Base-by-base conservation (phyloP, 225 moss, liverwort and hornwort genomes). In the Pseudisothecium myosuroides region DNA sequence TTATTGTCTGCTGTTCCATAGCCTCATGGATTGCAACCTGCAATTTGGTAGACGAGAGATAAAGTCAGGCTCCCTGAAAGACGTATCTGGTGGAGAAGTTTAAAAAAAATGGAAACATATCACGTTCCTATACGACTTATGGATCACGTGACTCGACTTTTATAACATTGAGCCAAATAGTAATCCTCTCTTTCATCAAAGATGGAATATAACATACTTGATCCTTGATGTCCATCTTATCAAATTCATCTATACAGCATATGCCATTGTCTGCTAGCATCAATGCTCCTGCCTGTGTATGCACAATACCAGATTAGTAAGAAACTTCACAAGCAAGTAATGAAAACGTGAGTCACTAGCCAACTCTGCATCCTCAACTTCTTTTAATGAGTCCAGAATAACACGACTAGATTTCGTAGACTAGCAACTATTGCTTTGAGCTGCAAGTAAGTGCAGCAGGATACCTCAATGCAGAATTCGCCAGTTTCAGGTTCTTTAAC, bases 1-100 rank as follows among this genome's bases (percentile, higher is more conserved):
- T 99, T 66, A 99, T 99, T 43, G 99, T 99, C 94, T 99, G 99
- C 96, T 99, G 99, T 88, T 99, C 99, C 99, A 99, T 99, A 76
- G 99, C 99, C 91, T 99, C 99, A 56, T 99, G 99, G 75, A 99
- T 99, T 75, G 99, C 99, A 92, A 99, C 98, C 98, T 98, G 92
- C 90, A 91, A 93, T 58, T 82, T 54, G 47, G 72, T 65, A 52
- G 56, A 63, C 76, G 81, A 60, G 62, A 58, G 17, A 88, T n/a
- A 43, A 23, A 29, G 20, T 82, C 59, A 58, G 47, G 58, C 63
- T 39, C 80, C 80, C 74, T 37, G 82, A 82, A 78, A 43, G 68
- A 67, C 56, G 61, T 47, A 76, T 87, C 43, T 65, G 47, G 76
- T 72, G 31, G 34, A 55, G 62, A 64, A 75, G 29, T 80, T 36